Evolutionary conservation across 805 yeast genomes (phyloP).

Genomic region (Sugiyamaella boreocaroliniensis): DNA sequence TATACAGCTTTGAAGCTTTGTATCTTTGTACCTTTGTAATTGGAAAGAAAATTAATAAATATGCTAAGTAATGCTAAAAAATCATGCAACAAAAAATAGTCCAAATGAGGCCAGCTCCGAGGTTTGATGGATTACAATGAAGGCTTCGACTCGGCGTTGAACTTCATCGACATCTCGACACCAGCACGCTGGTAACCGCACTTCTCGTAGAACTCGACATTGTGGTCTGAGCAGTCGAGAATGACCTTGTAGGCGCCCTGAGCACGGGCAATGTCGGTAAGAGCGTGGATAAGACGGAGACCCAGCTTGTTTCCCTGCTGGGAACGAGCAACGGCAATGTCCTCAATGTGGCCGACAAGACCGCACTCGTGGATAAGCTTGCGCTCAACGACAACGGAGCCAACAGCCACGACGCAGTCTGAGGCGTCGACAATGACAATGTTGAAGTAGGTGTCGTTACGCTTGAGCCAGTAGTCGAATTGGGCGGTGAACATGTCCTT

Average conservation of each 20-base stretch:
- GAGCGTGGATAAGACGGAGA: constrained; percentile 49
- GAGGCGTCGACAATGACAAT: constrained; percentile 54
- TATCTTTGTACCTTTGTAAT: no score
- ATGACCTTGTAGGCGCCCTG: constrained; percentile 82
- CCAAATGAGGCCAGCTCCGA: not conserved
- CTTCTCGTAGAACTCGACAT: constrained; percentile 79
- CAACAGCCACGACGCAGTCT: constrained; percentile 69
- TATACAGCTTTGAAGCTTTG: no score
- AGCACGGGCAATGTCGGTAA: constrained; percentile 52
- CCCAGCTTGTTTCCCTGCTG: constrained; percentile 88
- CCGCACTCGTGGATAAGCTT: constrained; percentile 81
- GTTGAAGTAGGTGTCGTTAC: constrained; percentile 52
- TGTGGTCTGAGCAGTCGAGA: constrained; percentile 79
- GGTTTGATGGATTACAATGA: constrained; percentile 9
- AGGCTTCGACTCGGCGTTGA: constrained; percentile 16
- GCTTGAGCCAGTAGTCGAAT: constrained; percentile 51
- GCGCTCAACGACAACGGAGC: constrained; percentile 70
- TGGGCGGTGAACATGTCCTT: constrained; percentile 43
- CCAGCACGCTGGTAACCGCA: constrained; percentile 61
- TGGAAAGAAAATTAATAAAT: not conserved
- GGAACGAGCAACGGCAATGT: constrained; percentile 66
- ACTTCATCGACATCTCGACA: constrained; percentile 30
- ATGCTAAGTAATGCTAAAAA: constrained; percentile 1
- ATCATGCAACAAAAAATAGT: not conserved
- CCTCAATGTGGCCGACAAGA: constrained; percentile 89